Percentiles rank a stretch among this genome's conserved stretches.
These are phyloP conservation scores for Microsporum canis DNA, from an alignment of 2,329 filamentous ascomycete species.

Conservation along the genomic window DNA sequence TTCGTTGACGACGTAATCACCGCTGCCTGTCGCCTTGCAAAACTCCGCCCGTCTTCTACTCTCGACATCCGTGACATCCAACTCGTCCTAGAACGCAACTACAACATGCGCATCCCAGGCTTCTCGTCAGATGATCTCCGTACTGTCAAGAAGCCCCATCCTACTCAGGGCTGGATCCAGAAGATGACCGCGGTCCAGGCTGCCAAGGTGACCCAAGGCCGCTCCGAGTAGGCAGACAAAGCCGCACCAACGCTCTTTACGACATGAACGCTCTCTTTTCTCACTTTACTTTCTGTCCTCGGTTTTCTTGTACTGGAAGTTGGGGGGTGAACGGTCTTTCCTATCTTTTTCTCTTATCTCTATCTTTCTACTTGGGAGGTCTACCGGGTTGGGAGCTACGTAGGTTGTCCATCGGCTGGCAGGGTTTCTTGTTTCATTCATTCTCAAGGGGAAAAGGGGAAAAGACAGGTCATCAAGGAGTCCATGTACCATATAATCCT, in stretches of 20 bases:
- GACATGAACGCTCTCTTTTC: background rate
- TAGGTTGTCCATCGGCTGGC: background rate
- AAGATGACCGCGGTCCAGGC: slow-evolving; percentile 97
- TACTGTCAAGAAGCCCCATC: slow-evolving; percentile 86
- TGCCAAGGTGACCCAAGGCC: slow-evolving; percentile 56
- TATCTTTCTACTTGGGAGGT: background rate
- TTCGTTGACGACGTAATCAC: slow-evolving; percentile 89
- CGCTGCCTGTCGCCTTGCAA: slow-evolving; percentile 78
- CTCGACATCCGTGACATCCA: slow-evolving; percentile 83
- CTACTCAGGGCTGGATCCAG: slow-evolving; percentile 76
- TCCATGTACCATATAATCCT: too few relatives aligned
- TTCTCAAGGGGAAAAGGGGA: too few relatives aligned
- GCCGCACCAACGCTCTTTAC: background rate
- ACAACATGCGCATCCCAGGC: slow-evolving; percentile 86
- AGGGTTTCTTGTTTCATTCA: background rate
- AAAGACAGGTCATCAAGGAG: too few relatives aligned
- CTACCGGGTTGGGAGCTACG: background rate
- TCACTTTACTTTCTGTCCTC: background rate
- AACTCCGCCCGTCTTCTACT: slow-evolving; percentile 79
- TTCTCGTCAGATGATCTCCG: slow-evolving; percentile 90
- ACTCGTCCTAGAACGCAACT: slow-evolving; percentile 69
- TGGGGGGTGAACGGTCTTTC: background rate
- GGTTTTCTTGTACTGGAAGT: background rate
- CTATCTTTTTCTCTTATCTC: background rate
- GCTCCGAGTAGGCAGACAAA: slow-evolving; percentile 24